Evolutionary conservation across 129 eudicot genomes (phyloP), one percentile per base, ranked within the genome.

Genomic region (Tagetes patula): DNA sequence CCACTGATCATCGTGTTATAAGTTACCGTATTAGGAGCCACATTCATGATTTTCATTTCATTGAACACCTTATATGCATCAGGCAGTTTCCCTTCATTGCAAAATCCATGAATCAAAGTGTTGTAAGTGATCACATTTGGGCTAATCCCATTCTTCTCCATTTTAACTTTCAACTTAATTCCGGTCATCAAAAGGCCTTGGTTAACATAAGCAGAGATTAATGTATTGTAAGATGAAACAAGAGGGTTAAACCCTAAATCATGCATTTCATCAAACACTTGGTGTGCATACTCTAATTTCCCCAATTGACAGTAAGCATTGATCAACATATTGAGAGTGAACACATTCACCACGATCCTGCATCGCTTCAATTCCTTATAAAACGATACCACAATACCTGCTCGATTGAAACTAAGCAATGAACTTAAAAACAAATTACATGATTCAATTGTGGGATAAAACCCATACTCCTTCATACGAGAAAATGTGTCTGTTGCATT

Each of bases 391-490:
- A 55, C 85, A 30, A 87, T 73, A 79, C 80, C 95, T 0, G 58
- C 78, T 41, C 96, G 75, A 76, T 84, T 71, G 64, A 82, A 74
- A 65, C 86, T 81, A 74, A 79, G 82, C 87, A 85, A 73, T 4
- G 86, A 70, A 49, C 97, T 87, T 82, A 91, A 70, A 67, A 70
- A 84, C 41, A 87, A 78, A 78, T 91, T 91, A 78, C 97, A 91
- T 1, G 97, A 91, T 78, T 82, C 86, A 6, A 88, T 40, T 6
- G 91, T 92, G 12, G 96, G 98, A 8, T 83, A 65, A 79, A 92
- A 92, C 38, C 98, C 96, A 58, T 85, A 92, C 55, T 81, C 88
- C 79, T 77, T 89, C 96, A 89, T 92, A 33, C 73, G 60, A 49
- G 78, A 56, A 78, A 82, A 89, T 1, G 67, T 77, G 75, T 85